Evolutionary conservation across 164 flowering plant genomes (phyloP), one percentile per base, ranked within the genome.

Genomic region (Akebia trifoliata): DNA sequence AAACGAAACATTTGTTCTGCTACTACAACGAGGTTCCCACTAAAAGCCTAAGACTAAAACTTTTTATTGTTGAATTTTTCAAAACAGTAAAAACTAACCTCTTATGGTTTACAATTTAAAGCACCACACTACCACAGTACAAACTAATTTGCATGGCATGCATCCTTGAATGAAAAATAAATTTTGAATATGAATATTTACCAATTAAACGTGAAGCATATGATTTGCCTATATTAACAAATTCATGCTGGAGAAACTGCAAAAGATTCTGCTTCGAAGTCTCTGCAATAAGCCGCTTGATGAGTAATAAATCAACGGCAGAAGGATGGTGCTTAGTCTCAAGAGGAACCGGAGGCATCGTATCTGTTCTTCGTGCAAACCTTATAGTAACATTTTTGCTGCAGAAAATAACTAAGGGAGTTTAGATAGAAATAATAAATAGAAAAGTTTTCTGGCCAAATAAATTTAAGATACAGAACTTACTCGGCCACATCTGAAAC

Each of bases 271-370:
- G 83, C 63, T 85, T 93, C 60, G 96, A 74, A 63, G 97, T 90
- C 56, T 93, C 99, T 26, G 84, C 70, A 65, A 86, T 90, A 35
- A 90, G 90, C 54, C 92, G 90, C 63, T 93, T 93, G 52, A 93
- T 87, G 30, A 93, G 82, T 29, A 90, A 79, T 56, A 93, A 79
- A 74, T 90, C 97, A 61, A 93, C 97, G 31, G 99, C 89, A 40
- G 99, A 90, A 6, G 99, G 99, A 77, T 93, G 97, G 56, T 90
- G 82, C 74, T 87, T 93, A 57, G 99, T 93, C 76, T 93, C 97
- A 32, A 73, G 59, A 58, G 99, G 99, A 68, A 83, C 75, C n/a
- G 96, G 84, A 57, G 99, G 99, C 99, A 93, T 87, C 56, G 84
- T 77, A 74, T 93, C 94, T 29, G 97, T 93, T 78, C 96, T 81